These are phyloP conservation scores for Scenedesmus sp. DNA, from an alignment of 163 green algal genomes.

Conservation along the genomic window DNA sequence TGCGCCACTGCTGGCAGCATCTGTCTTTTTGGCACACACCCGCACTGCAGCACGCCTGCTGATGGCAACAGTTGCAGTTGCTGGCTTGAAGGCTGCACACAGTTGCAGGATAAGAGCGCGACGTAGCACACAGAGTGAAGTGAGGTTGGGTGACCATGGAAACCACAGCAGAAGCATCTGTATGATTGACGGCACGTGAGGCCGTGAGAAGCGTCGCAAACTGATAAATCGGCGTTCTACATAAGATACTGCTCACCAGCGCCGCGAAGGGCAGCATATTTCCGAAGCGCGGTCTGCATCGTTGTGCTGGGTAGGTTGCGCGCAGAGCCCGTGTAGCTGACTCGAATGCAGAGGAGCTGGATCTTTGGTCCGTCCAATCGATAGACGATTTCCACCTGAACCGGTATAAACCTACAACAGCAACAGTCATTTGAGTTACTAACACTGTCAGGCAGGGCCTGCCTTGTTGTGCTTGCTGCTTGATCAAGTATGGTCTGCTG, in stretches of 20 bases:
- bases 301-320: neutral
- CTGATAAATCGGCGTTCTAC: neutral
- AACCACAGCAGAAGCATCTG: neutral
- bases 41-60: constrained; percentile 9
- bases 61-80: neutral
- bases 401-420: neutral
- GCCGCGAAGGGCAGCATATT: neutral
- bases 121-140: neutral
- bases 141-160: neutral
- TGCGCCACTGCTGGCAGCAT: neutral
- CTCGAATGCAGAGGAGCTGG: neutral
- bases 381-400: too few species aligned
- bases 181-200: neutral
- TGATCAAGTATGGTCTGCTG: neutral
- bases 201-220: neutral
- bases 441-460: neutral
- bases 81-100: constrained; percentile 23
- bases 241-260: neutral
- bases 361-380: neutral
- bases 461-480: neutral
- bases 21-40: constrained; percentile 21
- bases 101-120: neutral
- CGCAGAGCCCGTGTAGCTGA: neutral
- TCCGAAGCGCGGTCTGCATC: neutral
- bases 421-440: neutral